Conservation (phyloP, 2,329 filamentous ascomycete genomes). For the Aspergillus sp. region DNA sequence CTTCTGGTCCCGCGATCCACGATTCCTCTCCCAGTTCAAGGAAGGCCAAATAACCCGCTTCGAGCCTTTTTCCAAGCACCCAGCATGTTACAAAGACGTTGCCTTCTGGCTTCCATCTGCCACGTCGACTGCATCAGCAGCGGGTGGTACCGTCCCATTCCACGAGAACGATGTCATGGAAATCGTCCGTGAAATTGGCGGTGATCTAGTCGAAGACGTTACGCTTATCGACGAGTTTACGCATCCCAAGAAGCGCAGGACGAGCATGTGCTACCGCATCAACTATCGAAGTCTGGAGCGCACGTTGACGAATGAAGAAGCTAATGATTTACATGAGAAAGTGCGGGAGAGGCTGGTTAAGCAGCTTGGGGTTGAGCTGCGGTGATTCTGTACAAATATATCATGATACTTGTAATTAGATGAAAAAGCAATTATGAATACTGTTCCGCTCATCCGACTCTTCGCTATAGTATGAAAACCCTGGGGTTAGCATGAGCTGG, state of each 20-base stretch:
- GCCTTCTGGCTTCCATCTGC: constrained; percentile 73
- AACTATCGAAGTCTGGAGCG: constrained; percentile 89
- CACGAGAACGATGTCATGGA: constrained; percentile 99
- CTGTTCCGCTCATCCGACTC: neutral
- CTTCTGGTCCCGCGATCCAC: constrained; percentile 82
- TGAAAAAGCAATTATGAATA: neutral
- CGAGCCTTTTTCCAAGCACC: constrained; percentile 83
- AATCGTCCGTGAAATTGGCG: constrained; percentile 73
- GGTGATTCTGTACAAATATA: constrained; percentile 38
- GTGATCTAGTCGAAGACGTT: constrained; percentile 83
- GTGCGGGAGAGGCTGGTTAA: constrained; percentile 60
- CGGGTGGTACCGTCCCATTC: constrained; percentile 46
- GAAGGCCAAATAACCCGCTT: constrained; percentile 56
- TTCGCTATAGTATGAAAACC: too few relatives aligned
- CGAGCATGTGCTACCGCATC: constrained; percentile 85
- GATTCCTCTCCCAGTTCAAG: constrained; percentile 81
- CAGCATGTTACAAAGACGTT: constrained; percentile 83
- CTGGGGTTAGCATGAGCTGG: too few relatives aligned
- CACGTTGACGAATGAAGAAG: constrained; percentile 78
- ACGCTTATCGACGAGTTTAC: constrained; percentile 75
- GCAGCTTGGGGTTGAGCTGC: constrained; percentile 71
- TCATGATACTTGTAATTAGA: neutral
- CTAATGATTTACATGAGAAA: constrained; percentile 65
- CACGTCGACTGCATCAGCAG: constrained; percentile 31
- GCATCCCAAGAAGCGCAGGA: constrained; percentile 75